These are phyloP conservation scores for Diplosphaera chodatii DNA, from an alignment of 139 green algal genomes.

Conservation along the genomic window DNA sequence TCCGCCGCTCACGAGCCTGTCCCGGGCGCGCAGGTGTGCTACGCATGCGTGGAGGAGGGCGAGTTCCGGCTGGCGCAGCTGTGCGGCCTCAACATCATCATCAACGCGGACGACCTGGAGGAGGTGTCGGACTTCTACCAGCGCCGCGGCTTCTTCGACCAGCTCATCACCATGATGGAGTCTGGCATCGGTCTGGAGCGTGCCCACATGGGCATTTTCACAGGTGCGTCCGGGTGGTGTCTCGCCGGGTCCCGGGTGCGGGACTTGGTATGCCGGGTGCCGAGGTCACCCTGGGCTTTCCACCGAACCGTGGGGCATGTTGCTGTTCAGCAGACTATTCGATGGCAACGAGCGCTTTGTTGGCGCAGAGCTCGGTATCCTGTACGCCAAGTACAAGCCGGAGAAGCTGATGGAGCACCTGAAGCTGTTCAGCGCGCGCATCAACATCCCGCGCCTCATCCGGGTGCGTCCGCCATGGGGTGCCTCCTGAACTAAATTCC, in stretches of 20 bases:
- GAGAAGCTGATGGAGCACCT: conserved; percentile 99
- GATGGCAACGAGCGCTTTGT: too few relatives aligned
- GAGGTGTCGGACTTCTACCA: conserved; percentile 95
- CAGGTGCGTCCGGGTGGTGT: too few relatives aligned
- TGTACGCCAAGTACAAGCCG: conserved; percentile 78
- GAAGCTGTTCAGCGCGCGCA: conserved; percentile 91
- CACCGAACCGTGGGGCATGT: too few relatives aligned
- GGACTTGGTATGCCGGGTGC: too few relatives aligned
- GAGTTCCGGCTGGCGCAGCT: conserved; percentile 97
- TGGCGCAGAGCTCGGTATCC: conserved; percentile 90
- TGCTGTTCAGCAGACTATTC: not conserved
- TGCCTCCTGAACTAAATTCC: too few relatives aligned
- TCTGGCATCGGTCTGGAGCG: conserved; percentile 94
- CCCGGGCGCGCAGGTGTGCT: conserved; percentile 58
- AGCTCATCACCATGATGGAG: conserved; percentile 96
- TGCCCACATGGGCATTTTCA: conserved; percentile 99
- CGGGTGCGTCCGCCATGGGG: too few relatives aligned
- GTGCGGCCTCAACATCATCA: conserved; percentile 97
- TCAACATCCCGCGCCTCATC: conserved; percentile 99
- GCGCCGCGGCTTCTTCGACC: conserved; percentile 77
- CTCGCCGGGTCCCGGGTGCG: too few relatives aligned
- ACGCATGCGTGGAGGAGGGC: conserved; percentile 92
- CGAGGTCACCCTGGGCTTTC: too few relatives aligned
- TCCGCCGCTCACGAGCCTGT: too few relatives aligned
- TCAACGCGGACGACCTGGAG: conserved; percentile 97